These are phyloP conservation scores for Biscutella laevigata DNA, from an alignment of 441 rosid species.

Conservation along the genomic window DNA sequence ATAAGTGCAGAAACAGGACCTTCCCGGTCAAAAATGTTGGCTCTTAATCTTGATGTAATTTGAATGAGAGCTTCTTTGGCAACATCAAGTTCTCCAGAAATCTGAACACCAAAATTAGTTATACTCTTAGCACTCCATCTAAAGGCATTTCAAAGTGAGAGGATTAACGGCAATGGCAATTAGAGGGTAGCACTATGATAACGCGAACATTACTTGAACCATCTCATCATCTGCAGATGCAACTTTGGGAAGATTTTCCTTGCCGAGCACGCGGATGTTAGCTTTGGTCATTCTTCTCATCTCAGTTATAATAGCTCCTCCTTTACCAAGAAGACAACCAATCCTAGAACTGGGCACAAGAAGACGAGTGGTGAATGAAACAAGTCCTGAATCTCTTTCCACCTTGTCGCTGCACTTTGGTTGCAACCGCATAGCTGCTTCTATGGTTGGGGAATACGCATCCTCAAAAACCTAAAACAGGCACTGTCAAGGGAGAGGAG, in stretches of 20 bases:
- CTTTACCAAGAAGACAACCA: slow-evolving; percentile 96
- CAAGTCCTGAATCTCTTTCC: slow-evolving; percentile 88
- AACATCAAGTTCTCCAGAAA: slow-evolving; percentile 84
- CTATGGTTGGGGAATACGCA: slow-evolving; percentile 70
- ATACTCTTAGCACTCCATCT: not conserved
- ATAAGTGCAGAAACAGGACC: slow-evolving; percentile 62
- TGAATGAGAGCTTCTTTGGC: slow-evolving; percentile 93
- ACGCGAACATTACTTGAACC: slow-evolving; percentile 63
- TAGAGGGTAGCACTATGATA: slow-evolving; percentile 7
- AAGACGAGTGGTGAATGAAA: slow-evolving; percentile 76
- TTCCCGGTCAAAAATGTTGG: slow-evolving; percentile 82
- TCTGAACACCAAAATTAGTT: slow-evolving; percentile 38
- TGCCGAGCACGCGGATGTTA: slow-evolving; percentile 77
- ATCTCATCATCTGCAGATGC: slow-evolving; percentile 89
- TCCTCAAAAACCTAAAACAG: slow-evolving; percentile 62
- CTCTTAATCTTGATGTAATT: slow-evolving; percentile 69
- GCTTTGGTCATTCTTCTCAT: slow-evolving; percentile 86
- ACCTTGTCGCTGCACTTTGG: slow-evolving; percentile 86
- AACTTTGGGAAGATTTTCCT: slow-evolving; percentile 83
- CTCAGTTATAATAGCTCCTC: slow-evolving; percentile 83
- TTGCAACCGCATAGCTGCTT: slow-evolving; percentile 82
- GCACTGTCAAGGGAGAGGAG: slow-evolving; percentile 9
- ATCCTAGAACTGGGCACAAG: slow-evolving; percentile 89
- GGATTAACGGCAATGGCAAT: slow-evolving; percentile 1
- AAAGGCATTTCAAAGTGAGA: not conserved